A percentile compares a stretch with the other conserved stretches of the same genome.
Conservation (phyloP, 2,329 filamentous ascomycete genomes). For the Verticillium zaregamsianum region DNA sequence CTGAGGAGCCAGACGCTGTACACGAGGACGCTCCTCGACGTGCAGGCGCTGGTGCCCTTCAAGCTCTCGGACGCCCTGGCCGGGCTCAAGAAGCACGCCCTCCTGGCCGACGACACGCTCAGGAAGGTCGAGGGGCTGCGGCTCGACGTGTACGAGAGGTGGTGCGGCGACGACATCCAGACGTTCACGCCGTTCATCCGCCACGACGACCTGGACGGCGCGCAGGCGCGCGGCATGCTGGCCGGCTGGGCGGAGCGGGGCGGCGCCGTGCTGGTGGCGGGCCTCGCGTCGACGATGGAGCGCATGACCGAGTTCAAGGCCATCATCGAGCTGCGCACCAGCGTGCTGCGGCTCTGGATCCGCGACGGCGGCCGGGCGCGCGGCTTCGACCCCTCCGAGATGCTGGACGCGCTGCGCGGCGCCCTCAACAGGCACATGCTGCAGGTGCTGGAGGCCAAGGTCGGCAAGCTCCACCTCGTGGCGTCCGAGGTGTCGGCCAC, state of each 20-base stretch:
- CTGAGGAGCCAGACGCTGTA: slow-evolving; percentile 68
- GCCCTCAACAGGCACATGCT: slow-evolving; percentile 66
- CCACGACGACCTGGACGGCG: slow-evolving; percentile 67
- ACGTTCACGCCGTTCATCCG: slow-evolving; percentile 86
- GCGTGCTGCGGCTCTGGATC: slow-evolving; percentile 72
- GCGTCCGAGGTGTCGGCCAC: slow-evolving; percentile 59
- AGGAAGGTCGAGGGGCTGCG: slow-evolving; percentile 64
- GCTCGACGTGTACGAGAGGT: slow-evolving; percentile 71
- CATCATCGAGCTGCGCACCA: slow-evolving; percentile 65
- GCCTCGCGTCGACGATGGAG: slow-evolving; percentile 56
- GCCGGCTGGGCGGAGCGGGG: slow-evolving; percentile 60
- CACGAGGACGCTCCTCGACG: slow-evolving; percentile 70
- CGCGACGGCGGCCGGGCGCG: slow-evolving; percentile 59
- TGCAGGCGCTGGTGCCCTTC: slow-evolving; percentile 70
- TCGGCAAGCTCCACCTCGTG: slow-evolving; percentile 60
- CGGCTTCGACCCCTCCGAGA: slow-evolving; percentile 62
- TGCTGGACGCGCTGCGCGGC: slow-evolving; percentile 65
- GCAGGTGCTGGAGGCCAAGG: slow-evolving; percentile 58
- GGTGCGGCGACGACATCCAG: slow-evolving; percentile 78
- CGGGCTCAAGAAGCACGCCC: slow-evolving; percentile 62
- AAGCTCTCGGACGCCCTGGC: slow-evolving; percentile 66
- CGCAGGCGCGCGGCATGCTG: slow-evolving; percentile 57
- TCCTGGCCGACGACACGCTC: slow-evolving; percentile 70
- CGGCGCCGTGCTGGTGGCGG: slow-evolving; percentile 55
- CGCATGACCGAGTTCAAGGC: slow-evolving; percentile 61